These are phyloP conservation scores for Nannizziopsis arthrosporioides DNA, from an alignment of 2,329 filamentous ascomycete species.

Conservation along the genomic window DNA sequence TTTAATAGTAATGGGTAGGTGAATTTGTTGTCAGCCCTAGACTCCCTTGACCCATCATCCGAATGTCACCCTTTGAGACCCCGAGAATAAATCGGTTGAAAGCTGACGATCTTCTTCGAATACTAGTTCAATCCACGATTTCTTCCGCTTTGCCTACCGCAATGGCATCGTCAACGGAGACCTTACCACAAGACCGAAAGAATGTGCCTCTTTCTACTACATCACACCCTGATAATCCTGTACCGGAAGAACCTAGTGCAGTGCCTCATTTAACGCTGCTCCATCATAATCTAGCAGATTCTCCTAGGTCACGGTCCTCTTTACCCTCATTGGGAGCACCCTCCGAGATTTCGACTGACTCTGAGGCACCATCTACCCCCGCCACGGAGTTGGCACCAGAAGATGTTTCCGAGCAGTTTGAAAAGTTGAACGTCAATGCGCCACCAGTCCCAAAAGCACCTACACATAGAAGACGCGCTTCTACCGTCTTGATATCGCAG, in stretches of 20 bases:
- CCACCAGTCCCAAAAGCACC: slow-evolving; percentile 12
- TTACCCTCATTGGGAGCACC: slow-evolving; percentile 22
- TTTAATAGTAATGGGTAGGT: no score
- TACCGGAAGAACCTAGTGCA: slow-evolving; percentile 37
- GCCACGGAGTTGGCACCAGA: slow-evolving; percentile 30
- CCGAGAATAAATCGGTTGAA: background rate
- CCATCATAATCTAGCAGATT: slow-evolving; percentile 23
- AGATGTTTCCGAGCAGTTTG: slow-evolving; percentile 18
- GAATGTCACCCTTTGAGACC: background rate
- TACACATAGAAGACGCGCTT: slow-evolving; percentile 30
- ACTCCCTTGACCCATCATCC: background rate
- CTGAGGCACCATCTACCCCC: slow-evolving; percentile 31
- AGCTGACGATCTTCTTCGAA: background rate
- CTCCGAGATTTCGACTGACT: slow-evolving; percentile 24
- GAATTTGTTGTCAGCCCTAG: no score
- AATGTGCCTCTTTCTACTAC: slow-evolving; percentile 28
- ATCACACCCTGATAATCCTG: slow-evolving; percentile 38
- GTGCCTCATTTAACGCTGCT: slow-evolving; percentile 29
- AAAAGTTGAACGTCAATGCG: slow-evolving; percentile 18
- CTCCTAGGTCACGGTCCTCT: slow-evolving; percentile 22
- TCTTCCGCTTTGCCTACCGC: background rate
- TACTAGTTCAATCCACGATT: background rate
- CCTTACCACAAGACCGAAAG: background rate
- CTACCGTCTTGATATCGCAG: slow-evolving; percentile 43
- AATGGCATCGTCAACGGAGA: slow-evolving; percentile 1